A percentile compares a stretch with the other conserved stretches of the same genome.
Evolutionary conservation across 495 filamentous ascomycete genomes (phyloP).

Genomic region (Polyplosphaeria fusca): DNA sequence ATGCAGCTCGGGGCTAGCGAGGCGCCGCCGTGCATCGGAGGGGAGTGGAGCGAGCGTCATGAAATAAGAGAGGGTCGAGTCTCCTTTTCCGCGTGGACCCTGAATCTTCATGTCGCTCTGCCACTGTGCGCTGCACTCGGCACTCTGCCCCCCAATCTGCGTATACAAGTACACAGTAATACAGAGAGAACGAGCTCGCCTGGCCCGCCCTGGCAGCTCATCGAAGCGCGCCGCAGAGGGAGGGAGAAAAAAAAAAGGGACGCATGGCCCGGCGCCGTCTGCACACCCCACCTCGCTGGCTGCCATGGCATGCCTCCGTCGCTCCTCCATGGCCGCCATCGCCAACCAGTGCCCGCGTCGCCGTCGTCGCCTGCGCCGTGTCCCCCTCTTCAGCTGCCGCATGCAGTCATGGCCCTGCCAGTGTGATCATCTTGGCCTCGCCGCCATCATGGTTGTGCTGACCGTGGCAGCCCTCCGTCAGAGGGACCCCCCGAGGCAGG

Average conservation of each 20-base stretch:
- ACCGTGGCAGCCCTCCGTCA: not conserved
- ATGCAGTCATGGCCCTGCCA: constrained; percentile 21
- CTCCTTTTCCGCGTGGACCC: constrained; percentile 9
- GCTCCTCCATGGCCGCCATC: constrained; percentile 6
- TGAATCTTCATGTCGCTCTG: not conserved
- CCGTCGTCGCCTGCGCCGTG: not conserved
- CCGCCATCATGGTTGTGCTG: constrained; percentile 9
- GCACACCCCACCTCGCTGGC: constrained; percentile 20
- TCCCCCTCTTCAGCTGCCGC: constrained; percentile 15
- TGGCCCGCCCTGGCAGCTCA: not conserved
- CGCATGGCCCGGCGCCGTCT: constrained; percentile 10
- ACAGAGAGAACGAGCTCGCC: not conserved
- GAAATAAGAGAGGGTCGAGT: no score
- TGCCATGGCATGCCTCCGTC: constrained; percentile 8
- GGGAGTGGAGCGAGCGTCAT: not conserved
- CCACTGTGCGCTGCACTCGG: not conserved
- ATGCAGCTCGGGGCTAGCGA: constrained; percentile 4
- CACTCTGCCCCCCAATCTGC: no score
- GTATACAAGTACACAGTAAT: no score
- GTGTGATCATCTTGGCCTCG: constrained; percentile 17
- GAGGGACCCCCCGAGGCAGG: no score
- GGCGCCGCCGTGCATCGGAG: not conserved
- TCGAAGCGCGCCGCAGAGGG: constrained; percentile 17
- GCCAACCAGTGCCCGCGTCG: constrained; percentile 15
- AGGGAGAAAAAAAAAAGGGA: constrained; percentile 7